Evolutionary conservation across 2,329 filamentous ascomycete genomes (phyloP), one percentile per base, ranked within the genome.

Genomic region (Chaetothyriales sp.): DNA sequence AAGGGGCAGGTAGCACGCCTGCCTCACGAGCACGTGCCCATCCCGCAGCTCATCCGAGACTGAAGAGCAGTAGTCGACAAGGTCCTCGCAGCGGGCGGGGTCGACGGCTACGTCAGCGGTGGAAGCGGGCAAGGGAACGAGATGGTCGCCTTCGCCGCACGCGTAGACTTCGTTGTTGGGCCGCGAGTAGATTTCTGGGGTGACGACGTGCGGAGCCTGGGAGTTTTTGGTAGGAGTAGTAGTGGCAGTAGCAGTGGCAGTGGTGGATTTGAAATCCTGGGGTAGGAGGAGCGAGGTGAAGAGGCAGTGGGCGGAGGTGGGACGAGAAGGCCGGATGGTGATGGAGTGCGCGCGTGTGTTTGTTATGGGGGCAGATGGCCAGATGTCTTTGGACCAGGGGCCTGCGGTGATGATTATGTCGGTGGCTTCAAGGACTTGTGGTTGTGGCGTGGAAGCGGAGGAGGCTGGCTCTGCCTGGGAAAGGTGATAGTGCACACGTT

Each of bases 1-100:
- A 58, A 83, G 85, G 0, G 92, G 92, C 48, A 98, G 73, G 68
- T 98, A 98, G 69, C 92, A 98, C 20, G 92, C 89, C 70, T 98
- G 92, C 59, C 82, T 80, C 4, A 80, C 78, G 51, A 82, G 81
- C 50, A 97, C 63, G 61, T 86, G 69, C 44, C 88, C 77, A 52
- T 83, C 68, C 59, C 80, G 73, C 61, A 95, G 70, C 54, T 82
- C 68, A 55, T 74, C 69, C 1, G 72, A 75, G 48, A 76, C 67
- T 50, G 69, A 70, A 10, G 70, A 69, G 44, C 94, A 82, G 58
- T 95, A 89, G 45, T 89, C 81, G 43, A 88, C 75, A 47, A 98
- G 82, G 62, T 95, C 89, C 64, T 94, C 82, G 69, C 89, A 95
- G 53, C 87, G 79, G 5, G 72, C 69, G 53, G 81, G 76, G 64